These are phyloP conservation scores for Nemania sp. DNA, from an alignment of 2,329 filamentous ascomycete species.

Conservation along the genomic window DNA sequence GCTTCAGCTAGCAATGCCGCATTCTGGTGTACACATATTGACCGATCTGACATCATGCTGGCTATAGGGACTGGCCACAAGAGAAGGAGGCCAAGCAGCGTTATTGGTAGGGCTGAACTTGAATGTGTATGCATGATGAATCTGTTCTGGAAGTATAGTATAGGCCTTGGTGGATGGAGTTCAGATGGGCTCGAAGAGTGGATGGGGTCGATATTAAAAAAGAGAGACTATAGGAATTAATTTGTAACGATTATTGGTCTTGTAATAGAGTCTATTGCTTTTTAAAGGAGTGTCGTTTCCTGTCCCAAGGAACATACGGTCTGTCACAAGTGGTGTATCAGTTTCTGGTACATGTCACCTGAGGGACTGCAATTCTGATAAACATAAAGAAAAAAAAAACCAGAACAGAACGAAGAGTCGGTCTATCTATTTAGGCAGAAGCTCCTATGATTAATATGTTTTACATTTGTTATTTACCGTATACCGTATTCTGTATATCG, in stretches of 20 bases:
- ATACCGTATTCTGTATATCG: conserved; percentile 5
- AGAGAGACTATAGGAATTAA: not conserved
- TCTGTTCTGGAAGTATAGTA: not conserved
- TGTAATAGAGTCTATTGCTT: not conserved
- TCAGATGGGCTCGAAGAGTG: not conserved
- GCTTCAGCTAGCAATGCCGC: conserved; percentile 55
- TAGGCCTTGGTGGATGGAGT: not conserved
- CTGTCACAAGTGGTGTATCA: conserved; percentile 8
- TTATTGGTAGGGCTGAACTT: conserved; percentile 39
- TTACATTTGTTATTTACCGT: not conserved
- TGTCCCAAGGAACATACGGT: not conserved
- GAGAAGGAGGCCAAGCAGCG: conserved; percentile 54
- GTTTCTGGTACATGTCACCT: conserved; percentile 11
- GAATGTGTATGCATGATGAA: conserved; percentile 37
- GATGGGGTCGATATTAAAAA: conserved; percentile 16
- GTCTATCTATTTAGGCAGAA: not conserved
- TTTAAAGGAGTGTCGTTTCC: conserved; percentile 1
- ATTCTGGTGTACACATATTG: conserved; percentile 57
- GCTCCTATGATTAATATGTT: conserved; percentile 7
- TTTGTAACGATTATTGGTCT: not conserved
- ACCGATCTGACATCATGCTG: conserved; percentile 43
- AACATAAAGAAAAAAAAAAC: conserved; percentile 8
- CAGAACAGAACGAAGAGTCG: not conserved
- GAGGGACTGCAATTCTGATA: not conserved
- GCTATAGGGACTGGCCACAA: conserved; percentile 47